These are phyloP conservation scores for Beauveria australis DNA, from an alignment of 2,329 filamentous ascomycete genomes.

Conservation along the genomic window DNA sequence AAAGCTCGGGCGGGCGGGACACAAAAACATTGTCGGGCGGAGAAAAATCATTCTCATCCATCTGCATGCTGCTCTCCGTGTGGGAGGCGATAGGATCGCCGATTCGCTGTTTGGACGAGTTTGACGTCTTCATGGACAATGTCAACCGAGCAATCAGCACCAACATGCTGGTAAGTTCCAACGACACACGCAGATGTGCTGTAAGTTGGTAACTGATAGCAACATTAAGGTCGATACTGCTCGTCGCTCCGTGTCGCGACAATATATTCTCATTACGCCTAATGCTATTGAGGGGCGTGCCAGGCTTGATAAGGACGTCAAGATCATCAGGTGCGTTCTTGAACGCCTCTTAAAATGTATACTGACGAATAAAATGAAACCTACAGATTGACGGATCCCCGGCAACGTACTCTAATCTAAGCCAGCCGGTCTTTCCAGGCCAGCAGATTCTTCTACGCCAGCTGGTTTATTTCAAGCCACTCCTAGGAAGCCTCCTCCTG, in stretches of 20 bases:
- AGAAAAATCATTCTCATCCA: slow-evolving; percentile 96
- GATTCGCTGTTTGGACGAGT: slow-evolving; percentile 91
- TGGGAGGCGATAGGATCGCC: slow-evolving; percentile 99
- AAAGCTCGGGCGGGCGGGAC: slow-evolving; percentile 62
- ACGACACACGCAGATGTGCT: background rate
- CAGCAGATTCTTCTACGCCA: too few species aligned
- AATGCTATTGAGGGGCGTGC: slow-evolving; percentile 64
- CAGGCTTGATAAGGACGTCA: slow-evolving; percentile 59
- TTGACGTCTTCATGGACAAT: slow-evolving; percentile 98
- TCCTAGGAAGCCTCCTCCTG: too few species aligned
- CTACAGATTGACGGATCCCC: slow-evolving; percentile 48
- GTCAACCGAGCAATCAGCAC: slow-evolving; percentile 92
- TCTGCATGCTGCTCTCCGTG: slow-evolving; percentile 82
- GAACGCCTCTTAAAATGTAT: background rate
- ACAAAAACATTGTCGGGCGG: slow-evolving; percentile 92
- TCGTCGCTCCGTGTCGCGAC: slow-evolving; percentile 75
- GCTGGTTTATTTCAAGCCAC: too few species aligned
- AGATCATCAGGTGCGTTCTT: slow-evolving; percentile 58
- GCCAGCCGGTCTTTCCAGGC: background rate
- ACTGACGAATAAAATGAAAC: slow-evolving; percentile 18
- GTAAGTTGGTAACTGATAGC: background rate
- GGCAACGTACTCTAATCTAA: slow-evolving; percentile 40
- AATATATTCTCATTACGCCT: slow-evolving; percentile 95
- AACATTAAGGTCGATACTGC: slow-evolving; percentile 66
- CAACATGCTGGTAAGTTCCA: slow-evolving; percentile 69